Evolutionary conservation across 148 eudicot genomes (phyloP), one percentile per base, ranked within the genome.

Genomic region (Cornus controversa): DNA sequence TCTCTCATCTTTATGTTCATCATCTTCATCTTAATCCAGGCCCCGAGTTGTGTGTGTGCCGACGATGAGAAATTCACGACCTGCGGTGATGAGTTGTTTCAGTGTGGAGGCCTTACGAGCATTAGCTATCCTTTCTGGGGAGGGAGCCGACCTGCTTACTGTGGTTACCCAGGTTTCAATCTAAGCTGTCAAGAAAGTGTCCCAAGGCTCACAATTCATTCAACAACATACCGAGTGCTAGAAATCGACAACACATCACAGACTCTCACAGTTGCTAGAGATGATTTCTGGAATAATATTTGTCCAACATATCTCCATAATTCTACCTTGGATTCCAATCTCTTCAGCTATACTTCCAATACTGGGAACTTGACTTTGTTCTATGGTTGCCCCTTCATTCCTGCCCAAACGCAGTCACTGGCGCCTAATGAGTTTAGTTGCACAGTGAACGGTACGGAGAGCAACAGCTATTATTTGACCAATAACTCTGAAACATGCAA

Each of bases 61-160:
- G 50, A 45, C 0, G 13, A 45, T 45, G 50, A 45, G 0, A 7
- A 7, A 45, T 45, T 8, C 11, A 11, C 13, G 25, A 66, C 8
- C 72, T 76, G 79, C 18, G 71, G 71, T 31, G 34, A 31, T 1
- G 3, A 8, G 20, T 4, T 27, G 7, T 40, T 76, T 71, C 14
- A 22, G 40, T 66, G 71, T 1, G 71, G 79, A 27, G 28, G 26
- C 10, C 25, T 76, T 18, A 13, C 79, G 8, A 50, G 24, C 14
- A 15, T 76, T 23, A 25, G 64, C 16, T 76, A 40, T 40, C 79
- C 79, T 9, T 76, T 77, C 58, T 77, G 74, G 74, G 80, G 80
- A 42, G 67, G 36, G 7, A 0, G 42, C 8, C 66, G 80, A n/a
- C 74, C 80, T 20, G 36, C 24, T 8, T 34, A 77, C 27, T 70